phyloP scores from a whole-genome alignment of 2,329 filamentous ascomycete species.

The Seiridium unicorne region DNA sequence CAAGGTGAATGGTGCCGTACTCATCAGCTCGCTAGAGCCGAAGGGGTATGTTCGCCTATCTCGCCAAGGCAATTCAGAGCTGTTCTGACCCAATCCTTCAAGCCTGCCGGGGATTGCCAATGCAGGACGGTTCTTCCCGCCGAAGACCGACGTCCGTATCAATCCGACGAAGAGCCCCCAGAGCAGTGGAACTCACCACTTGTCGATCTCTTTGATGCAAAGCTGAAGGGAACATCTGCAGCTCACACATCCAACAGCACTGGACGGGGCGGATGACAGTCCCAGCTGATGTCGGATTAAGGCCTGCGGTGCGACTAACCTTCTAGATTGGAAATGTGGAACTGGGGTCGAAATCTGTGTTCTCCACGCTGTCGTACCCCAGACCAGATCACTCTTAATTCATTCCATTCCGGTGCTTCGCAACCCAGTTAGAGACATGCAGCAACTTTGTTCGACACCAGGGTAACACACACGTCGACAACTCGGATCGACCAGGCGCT shows the following conservation, averaged over 20 bases:
- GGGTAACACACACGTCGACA: background rate
- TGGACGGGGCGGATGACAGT: background rate
- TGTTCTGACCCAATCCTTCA: background rate
- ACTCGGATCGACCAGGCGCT: background rate
- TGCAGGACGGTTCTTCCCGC: slow-evolving; percentile 2
- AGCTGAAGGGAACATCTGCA: no score
- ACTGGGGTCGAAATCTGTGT: background rate
- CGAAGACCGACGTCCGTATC: slow-evolving; percentile 6
- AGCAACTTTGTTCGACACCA: background rate
- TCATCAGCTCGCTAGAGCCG: background rate
- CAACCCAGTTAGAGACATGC: background rate
- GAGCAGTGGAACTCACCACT: background rate
- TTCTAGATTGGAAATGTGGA: background rate
- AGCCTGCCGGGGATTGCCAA: background rate
- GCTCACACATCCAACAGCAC: background rate
- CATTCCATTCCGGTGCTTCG: background rate
- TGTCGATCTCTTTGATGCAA: no score
- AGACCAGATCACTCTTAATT: background rate
- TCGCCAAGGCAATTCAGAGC: slow-evolving; percentile 1
- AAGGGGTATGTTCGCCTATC: slow-evolving; percentile 7
- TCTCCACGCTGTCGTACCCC: background rate
- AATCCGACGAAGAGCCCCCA: background rate
- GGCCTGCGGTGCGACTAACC: background rate
- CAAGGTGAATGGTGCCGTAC: background rate
- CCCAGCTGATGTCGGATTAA: background rate